Conservation (phyloP, 352 stramenopile species). For the Pythium periplocum region DNA sequence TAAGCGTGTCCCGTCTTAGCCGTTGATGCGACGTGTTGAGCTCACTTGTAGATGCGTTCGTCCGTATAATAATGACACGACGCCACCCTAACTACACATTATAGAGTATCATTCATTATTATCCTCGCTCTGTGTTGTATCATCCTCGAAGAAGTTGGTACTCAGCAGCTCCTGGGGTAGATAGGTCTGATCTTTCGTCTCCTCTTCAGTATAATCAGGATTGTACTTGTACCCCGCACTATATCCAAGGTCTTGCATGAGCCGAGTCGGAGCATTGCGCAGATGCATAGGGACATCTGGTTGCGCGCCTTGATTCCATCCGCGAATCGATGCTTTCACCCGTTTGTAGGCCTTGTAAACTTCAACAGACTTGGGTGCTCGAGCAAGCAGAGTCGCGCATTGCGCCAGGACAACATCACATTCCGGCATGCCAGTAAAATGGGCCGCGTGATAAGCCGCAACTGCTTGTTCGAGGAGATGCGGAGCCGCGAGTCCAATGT, state of each 20-base stretch:
- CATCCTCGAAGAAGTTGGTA: conserved; percentile 42
- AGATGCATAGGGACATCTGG: conserved; percentile 79
- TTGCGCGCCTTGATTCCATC: conserved; percentile 42
- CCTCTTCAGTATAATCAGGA: conserved; percentile 54
- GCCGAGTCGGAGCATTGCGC: conserved; percentile 71
- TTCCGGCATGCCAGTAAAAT: conserved; percentile 82
- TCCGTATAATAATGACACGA: too few species aligned
- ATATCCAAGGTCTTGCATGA: conserved; percentile 79
- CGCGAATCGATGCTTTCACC: conserved; percentile 55
- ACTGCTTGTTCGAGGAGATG: conserved; percentile 65
- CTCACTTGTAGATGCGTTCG: too few species aligned
- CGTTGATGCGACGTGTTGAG: too few species aligned
- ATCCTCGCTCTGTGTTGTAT: background rate
- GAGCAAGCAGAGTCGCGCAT: conserved; percentile 72
- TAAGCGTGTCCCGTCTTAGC: too few species aligned
- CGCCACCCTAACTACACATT: background rate
- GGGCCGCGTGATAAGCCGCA: conserved; percentile 63
- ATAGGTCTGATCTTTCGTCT: conserved; percentile 82
- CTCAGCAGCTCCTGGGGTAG: conserved; percentile 60
- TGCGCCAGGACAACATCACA: conserved; percentile 80
- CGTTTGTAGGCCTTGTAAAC: conserved; percentile 81
- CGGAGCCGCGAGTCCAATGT: conserved; percentile 70
- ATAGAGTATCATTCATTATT: conserved; percentile 13
- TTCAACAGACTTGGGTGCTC: conserved; percentile 80
- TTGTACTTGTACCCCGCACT: conserved; percentile 85